These are phyloP conservation scores for Quercus rubra DNA, from an alignment of 306 rosid species.

Conservation along the genomic window DNA sequence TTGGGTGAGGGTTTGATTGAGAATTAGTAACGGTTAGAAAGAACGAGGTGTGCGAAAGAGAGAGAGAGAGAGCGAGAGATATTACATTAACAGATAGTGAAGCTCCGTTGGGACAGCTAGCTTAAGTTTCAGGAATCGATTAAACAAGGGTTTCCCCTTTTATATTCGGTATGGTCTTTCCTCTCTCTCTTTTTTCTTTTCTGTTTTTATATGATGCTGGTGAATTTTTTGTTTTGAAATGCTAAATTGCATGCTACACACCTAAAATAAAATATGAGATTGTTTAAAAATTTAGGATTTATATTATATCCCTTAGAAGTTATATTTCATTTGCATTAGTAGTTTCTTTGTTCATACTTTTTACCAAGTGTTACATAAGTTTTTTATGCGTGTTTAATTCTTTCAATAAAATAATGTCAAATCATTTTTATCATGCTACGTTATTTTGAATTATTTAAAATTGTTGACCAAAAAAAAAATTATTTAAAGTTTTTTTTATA, in stretches of 20 bases:
- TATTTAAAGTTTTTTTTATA: too few relatives aligned
- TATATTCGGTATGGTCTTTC: neutral
- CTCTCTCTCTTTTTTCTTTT: neutral
- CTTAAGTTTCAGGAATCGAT: neutral
- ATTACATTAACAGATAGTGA: neutral
- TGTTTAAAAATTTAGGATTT: too few relatives aligned
- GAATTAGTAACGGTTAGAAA: neutral
- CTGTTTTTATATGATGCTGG: neutral
- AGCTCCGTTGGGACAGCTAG: slow-evolving; percentile 2
- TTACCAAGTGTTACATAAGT: rapidly evolving
- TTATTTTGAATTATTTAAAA: too few relatives aligned
- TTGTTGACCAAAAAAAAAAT: too few relatives aligned
- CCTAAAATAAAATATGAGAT: too few relatives aligned
- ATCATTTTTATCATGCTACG: too few relatives aligned
- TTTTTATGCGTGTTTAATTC: too few relatives aligned
- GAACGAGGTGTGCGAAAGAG: neutral
- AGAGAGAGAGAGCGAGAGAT: neutral
- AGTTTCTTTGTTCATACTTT: rapidly evolving
- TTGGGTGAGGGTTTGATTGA: neutral
- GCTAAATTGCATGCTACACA: too few relatives aligned
- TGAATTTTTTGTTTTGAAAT: too few relatives aligned
- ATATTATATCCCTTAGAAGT: rapidly evolving
- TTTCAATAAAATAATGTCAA: too few relatives aligned
- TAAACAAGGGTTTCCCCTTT: neutral
- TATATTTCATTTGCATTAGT: too few relatives aligned